Conservation (phyloP, 306 rosid genomes). For the Quercus mongolica region DNA sequence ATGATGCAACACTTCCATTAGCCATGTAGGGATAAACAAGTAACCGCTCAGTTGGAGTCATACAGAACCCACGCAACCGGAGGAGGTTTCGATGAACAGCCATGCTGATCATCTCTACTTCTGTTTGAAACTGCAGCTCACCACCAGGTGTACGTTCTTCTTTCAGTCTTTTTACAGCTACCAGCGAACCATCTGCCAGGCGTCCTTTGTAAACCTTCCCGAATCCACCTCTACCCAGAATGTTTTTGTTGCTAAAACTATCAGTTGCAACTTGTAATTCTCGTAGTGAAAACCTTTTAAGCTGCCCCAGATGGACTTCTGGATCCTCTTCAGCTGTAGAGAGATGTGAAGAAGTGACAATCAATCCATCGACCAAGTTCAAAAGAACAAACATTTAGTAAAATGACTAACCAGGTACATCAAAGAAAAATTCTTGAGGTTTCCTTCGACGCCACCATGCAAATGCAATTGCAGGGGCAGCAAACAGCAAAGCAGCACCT, state of each 20-base stretch:
- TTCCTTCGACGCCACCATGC: conserved; percentile 99
- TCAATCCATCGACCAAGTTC: conserved; percentile 11
- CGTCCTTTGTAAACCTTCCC: conserved; percentile 99
- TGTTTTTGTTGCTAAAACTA: conserved; percentile 94
- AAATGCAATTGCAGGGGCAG: conserved; percentile 98
- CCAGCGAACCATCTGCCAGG: conserved; percentile 86
- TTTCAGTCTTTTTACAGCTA: conserved; percentile 92
- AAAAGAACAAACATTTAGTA: conserved; percentile 3
- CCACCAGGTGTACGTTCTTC: conserved; percentile 99
- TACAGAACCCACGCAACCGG: conserved; percentile 90
- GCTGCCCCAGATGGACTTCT: conserved; percentile 98
- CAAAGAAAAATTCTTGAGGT: conserved; percentile 97
- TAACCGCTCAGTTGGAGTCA: conserved; percentile 96
- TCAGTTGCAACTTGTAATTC: conserved; percentile 96
- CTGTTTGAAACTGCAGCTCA: conserved; percentile 98
- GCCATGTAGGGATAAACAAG: conserved; percentile 99
- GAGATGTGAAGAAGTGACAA: conserved; percentile 12
- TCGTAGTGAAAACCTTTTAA: conserved; percentile 89
- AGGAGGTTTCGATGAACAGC: conserved; percentile 99
- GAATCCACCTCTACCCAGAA: conserved; percentile 95
- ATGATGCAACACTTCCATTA: conserved; percentile 97
- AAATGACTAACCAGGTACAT: conserved; percentile 78
- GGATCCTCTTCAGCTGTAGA: conserved; percentile 99
- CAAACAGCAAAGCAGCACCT: conserved; percentile 93
- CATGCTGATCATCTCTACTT: conserved; percentile 99